These are phyloP conservation scores for Trichoderma pleuroti DNA, from an alignment of 2,329 filamentous ascomycete genomes.

Conservation along the genomic window DNA sequence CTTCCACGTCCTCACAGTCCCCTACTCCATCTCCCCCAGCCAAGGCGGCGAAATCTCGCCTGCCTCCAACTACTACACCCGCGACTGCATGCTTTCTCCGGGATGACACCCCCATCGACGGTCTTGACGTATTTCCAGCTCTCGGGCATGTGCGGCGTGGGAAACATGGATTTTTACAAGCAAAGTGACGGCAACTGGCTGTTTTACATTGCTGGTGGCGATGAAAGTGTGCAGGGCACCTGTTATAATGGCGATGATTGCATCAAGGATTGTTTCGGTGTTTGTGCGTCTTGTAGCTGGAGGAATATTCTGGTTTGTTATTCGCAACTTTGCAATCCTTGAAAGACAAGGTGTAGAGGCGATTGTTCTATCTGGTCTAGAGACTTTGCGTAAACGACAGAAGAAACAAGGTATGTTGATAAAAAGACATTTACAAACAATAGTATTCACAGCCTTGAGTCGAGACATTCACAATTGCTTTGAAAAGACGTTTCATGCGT, in stretches of 20 bases:
- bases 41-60: background rate
- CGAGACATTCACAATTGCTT: background rate
- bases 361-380: background rate
- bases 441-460: background rate
- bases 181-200: background rate
- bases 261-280: background rate
- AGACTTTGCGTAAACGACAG: background rate
- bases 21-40: background rate
- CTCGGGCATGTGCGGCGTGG: background rate
- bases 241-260: background rate
- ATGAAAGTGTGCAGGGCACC: background rate
- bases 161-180: background rate
- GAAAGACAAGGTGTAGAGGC: background rate
- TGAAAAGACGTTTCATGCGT: background rate
- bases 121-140: background rate
- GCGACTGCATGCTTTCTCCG: background rate
- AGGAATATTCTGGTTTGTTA: background rate
- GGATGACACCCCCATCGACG: background rate
- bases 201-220: background rate
- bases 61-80: conserved; percentile 3
- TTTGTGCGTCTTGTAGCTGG: background rate
- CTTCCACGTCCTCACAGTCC: conserved; percentile 2
- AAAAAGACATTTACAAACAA: background rate
- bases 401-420: background rate
- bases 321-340: background rate